Percentiles rank a stretch among this genome's conserved stretches.
phyloP scores from a whole-genome alignment of 2,329 filamentous ascomycete species.

The Podosphaera xanthii region DNA sequence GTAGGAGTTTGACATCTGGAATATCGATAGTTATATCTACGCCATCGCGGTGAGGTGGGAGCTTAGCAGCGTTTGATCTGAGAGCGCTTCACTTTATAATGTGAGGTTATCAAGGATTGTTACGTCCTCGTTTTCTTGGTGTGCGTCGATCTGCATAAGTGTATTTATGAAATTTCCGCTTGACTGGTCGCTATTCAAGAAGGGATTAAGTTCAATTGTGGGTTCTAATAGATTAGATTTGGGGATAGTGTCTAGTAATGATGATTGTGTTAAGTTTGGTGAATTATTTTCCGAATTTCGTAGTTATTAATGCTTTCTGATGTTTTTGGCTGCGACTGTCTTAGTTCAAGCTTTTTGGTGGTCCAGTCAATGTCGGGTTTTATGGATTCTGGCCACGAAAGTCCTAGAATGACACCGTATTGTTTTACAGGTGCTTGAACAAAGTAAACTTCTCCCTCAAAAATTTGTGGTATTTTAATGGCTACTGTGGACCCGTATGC shows the following conservation, averaged over 20 bases:
- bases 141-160: neutral
- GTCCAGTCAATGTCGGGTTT: neutral
- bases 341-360: neutral
- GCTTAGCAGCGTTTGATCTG: neutral
- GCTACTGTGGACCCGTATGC: neutral
- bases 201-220: neutral
- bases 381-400: neutral
- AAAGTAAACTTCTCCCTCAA: neutral
- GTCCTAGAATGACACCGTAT: neutral
- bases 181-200: neutral
- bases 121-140: neutral
- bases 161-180: neutral
- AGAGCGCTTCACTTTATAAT: neutral
- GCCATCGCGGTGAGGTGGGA: neutral
- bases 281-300: neutral
- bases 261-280: neutral
- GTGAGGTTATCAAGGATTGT: neutral
- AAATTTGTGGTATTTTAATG: neutral
- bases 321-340: neutral
- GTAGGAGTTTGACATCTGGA: neutral
- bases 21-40: neutral
- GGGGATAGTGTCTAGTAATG: neutral
- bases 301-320: too few species aligned
- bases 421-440: neutral
- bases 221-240: neutral